phyloP scores from a whole-genome alignment of 805 yeast genomes.

The Saccharomycopsis vini region DNA sequence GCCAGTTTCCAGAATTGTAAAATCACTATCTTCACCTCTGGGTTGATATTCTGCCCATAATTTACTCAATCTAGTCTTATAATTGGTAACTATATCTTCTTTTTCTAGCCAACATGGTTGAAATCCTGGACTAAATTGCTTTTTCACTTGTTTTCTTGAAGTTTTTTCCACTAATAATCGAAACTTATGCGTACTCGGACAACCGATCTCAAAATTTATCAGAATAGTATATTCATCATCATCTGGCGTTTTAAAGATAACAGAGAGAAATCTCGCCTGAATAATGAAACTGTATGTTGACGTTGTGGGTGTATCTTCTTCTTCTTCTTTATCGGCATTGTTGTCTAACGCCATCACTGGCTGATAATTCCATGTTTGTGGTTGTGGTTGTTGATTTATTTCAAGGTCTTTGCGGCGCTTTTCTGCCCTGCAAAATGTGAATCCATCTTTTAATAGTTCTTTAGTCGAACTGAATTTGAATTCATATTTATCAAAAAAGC shows the following conservation, averaged over 20 bases:
- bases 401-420: not conserved
- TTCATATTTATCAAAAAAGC: constrained; percentile 11
- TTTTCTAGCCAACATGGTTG: constrained; percentile 10
- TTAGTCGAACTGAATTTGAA: not conserved
- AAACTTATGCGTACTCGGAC: constrained; percentile 8
- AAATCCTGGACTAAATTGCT: constrained; percentile 17
- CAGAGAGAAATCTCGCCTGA: constrained; percentile 11
- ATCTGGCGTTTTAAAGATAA: constrained; percentile 10
- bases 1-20: not conserved
- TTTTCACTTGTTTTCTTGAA: constrained; percentile 11
- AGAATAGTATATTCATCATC: constrained; percentile 9
- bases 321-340: not conserved
- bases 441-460: constrained; percentile 7
- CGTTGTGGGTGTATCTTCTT: not conserved
- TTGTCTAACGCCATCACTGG: not conserved
- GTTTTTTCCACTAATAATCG: constrained; percentile 13
- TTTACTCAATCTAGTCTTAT: constrained; percentile 3
- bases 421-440: not conserved
- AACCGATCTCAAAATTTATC: constrained; percentile 6
- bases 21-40: not conserved
- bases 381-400: not conserved
- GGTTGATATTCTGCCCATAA: constrained; percentile 3
- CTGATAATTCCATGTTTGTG: not conserved
- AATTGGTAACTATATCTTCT: constrained; percentile 1
- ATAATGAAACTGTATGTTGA: constrained; percentile 12